Base-by-base conservation (phyloP, 2,329 filamentous ascomycete species). In the Phoma sp. region DNA sequence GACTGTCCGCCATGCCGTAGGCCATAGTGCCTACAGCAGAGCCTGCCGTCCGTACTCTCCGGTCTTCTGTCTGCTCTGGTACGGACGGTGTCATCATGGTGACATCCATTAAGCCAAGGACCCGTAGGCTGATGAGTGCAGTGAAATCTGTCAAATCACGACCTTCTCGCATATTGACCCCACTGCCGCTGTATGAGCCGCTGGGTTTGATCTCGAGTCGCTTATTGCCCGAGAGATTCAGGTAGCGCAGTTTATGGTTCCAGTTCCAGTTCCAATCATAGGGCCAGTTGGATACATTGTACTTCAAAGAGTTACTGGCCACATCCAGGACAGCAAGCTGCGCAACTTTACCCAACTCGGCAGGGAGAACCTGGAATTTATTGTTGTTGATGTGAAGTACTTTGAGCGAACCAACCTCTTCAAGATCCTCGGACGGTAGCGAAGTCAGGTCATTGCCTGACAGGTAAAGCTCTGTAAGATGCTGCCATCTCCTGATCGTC, bases 231-330 rank as follows among this genome's bases (percentile, higher is more conserved):
- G 93, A 98, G 69, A 99, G 82, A 69, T 98, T 99, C 59, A 99
- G 87, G 70, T 96, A 99, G 59, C 93, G 89, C 61, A 99, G 79
- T 66, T 97, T 96, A 43, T 90, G 91, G 68, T 99, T 99, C 82
- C 95, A 90, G 70, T 98, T 98, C 95, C 95, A 99, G 68, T 99
- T 99, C 95, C 95, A 99, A 72, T 99, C 95, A 71, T 99, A 99
- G 0, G 93, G 95, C 82, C 96, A 96, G 69, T 99, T 99, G 27
- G 92, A 95, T 42, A 99, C 96, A 72, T 99, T 99, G 83, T 99
- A 99, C 75, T 98, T 99, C 52, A 99, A 81, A 22, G 86, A 87
- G 71, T 99, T 99, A 81, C 90, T 97, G 57, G 93, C 93, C 59
- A 96, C 96, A 75, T 99, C 95, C 45, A 99, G 82, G 44, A 97